Evolutionary conservation across 169 alveolate genomes (phyloP).

Genomic region (Plasmodium berghei): DNA sequence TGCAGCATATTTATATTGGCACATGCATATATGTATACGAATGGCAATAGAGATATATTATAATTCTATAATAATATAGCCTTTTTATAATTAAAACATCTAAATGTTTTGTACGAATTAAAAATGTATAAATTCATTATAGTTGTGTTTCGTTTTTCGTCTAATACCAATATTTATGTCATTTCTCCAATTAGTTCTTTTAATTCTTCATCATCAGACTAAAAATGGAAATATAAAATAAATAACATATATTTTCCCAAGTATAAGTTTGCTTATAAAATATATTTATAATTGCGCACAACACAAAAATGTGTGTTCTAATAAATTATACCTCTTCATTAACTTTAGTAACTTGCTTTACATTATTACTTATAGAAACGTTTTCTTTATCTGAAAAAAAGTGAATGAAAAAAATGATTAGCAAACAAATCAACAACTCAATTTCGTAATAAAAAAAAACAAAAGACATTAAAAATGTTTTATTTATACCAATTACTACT

Average conservation of each 20-base stretch:
- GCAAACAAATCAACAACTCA: background rate
- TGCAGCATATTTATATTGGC: too few species aligned
- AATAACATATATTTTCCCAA: background rate
- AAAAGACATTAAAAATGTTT: background rate
- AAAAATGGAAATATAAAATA: background rate
- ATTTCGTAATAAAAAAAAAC: background rate
- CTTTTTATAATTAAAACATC: too few species aligned
- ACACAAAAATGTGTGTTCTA: background rate
- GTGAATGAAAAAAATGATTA: background rate
- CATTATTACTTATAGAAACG: conserved; percentile 1
- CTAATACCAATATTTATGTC: conserved; percentile 9
- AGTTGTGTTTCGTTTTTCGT: background rate
- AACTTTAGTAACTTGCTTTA: conserved; percentile 3
- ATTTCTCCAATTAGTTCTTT: conserved; percentile 76
- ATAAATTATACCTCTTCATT: conserved; percentile 54
- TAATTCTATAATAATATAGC: too few species aligned
- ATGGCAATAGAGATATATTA: too few species aligned
- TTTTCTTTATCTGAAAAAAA: conserved; percentile 11
- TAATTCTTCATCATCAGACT: conserved; percentile 76
- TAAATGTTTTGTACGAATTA: too few species aligned
- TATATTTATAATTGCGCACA: background rate
- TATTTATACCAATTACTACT: conserved; percentile 23
- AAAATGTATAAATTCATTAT: background rate
- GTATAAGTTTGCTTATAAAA: background rate
- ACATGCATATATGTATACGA: too few species aligned